These are phyloP conservation scores for Ulota crispa DNA, from an alignment of 225 moss, liverwort and hornwort genomes.

Conservation along the genomic window DNA sequence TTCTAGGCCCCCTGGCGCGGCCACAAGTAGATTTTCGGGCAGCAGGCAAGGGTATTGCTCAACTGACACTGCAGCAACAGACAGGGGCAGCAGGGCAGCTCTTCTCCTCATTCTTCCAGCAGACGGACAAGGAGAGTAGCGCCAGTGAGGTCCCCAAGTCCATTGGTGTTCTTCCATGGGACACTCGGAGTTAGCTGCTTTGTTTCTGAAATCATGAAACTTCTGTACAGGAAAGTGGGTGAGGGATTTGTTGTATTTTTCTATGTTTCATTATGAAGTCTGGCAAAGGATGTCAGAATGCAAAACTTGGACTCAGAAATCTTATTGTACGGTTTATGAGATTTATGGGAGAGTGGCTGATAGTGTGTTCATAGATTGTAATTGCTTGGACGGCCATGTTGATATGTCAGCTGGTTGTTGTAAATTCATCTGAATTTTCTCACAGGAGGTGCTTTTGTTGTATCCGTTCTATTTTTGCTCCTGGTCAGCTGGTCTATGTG, in stretches of 20 bases:
- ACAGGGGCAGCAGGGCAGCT: conserved; percentile 46
- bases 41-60: conserved; percentile 77
- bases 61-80: conserved; percentile 68
- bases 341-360: background rate
- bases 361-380: background rate
- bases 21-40: conserved; percentile 78
- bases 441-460: background rate
- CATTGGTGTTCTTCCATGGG: conserved; percentile 57
- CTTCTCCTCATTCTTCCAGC: conserved; percentile 53
- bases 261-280: background rate
- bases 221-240: conserved; percentile 7
- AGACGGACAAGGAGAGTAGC: conserved; percentile 33
- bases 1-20: conserved; percentile 62
- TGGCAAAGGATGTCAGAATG: background rate
- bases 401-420: background rate
- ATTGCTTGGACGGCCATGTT: background rate
- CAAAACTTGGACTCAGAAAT: background rate
- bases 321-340: background rate
- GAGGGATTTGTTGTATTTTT: conserved; percentile 5
- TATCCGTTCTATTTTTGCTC: background rate
- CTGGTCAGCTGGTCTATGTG: background rate
- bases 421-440: background rate
- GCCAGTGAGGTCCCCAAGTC: conserved; percentile 44
- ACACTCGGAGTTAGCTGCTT: conserved; percentile 31
- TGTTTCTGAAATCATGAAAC: background rate